A percentile compares a stretch with the other conserved stretches of the same genome.
Evolutionary conservation across 1,139 yeast species (phyloP).

Genomic region (Wickerhamomyces sp.): DNA sequence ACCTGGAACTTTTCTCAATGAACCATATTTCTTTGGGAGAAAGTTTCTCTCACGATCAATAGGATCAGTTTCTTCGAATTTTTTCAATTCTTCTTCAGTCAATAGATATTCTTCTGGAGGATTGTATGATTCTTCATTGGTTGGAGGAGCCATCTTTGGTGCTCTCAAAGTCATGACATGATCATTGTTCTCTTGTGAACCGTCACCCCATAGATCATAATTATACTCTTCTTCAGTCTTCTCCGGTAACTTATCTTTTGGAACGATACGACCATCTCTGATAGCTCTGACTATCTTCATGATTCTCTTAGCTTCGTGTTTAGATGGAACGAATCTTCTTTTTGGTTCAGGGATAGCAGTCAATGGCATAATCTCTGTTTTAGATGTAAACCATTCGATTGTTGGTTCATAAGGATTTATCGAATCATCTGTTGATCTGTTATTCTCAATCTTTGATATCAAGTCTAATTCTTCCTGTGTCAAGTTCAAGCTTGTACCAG

Average conservation of each 20-base stretch:
- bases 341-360: slow-evolving; percentile 96
- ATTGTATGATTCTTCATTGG: slow-evolving; percentile 92
- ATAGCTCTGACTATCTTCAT: slow-evolving; percentile 96
- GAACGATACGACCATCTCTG: slow-evolving; percentile 89
- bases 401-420: slow-evolving; percentile 91
- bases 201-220: slow-evolving; percentile 85
- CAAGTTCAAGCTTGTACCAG: slow-evolving; percentile 83
- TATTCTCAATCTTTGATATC: slow-evolving; percentile 77
- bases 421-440: slow-evolving; percentile 76
- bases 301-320: slow-evolving; percentile 91
- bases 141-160: slow-evolving; percentile 93
- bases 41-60: slow-evolving; percentile 75
- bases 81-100: slow-evolving; percentile 68
- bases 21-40: slow-evolving; percentile 73
- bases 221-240: slow-evolving; percentile 47
- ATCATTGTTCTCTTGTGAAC: slow-evolving; percentile 49
- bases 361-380: slow-evolving; percentile 85
- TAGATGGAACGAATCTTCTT: slow-evolving; percentile 93
- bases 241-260: slow-evolving; percentile 50
- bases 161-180: slow-evolving; percentile 93
- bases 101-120: slow-evolving; percentile 95
- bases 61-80: slow-evolving; percentile 71
- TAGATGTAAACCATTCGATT: slow-evolving; percentile 90
- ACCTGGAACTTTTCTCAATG: slow-evolving; percentile 92
- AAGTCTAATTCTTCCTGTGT: slow-evolving; percentile 88